Evolutionary conservation across 1,284 basidiomycete species (phyloP).

Genomic region (Sphaerobolus stellatus): DNA sequence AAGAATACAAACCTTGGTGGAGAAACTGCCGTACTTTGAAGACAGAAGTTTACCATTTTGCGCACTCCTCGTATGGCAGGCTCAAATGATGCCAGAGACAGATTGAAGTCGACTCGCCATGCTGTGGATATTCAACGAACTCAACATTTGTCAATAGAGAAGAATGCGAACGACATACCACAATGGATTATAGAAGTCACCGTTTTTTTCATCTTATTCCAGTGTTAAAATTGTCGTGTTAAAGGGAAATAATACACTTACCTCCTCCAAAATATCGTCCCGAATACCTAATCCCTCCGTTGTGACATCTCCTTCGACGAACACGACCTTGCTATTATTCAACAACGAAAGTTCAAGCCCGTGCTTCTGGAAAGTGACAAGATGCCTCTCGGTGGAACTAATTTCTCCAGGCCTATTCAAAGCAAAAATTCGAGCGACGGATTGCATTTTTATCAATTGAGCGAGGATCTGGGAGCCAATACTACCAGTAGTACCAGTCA

Average conservation of each 20-base stretch:
- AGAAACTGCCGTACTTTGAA: constrained; percentile 9
- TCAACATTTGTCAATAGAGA: not conserved
- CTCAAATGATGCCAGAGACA: constrained; percentile 35
- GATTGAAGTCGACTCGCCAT: constrained; percentile 46
- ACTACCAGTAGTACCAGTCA: constrained; percentile 37
- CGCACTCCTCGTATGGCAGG: constrained; percentile 38
- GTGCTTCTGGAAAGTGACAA: constrained; percentile 29
- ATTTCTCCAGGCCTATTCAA: constrained; percentile 23
- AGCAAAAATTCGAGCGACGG: constrained; percentile 28
- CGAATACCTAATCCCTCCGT: constrained; percentile 3
- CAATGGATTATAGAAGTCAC: constrained; percentile 11
- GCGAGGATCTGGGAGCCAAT: constrained; percentile 32
- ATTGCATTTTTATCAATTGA: constrained; percentile 18
- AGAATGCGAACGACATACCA: not conserved
- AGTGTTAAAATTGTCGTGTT: not conserved
- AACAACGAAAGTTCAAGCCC: constrained; percentile 25
- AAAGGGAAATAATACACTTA: not conserved
- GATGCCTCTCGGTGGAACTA: constrained; percentile 22
- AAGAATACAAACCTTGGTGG: constrained; percentile 36
- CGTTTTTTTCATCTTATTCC: constrained; percentile 3
- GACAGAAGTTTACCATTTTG: constrained; percentile 25
- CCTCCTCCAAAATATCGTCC: constrained; percentile 3
- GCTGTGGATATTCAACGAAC: constrained; percentile 23
- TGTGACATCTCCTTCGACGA: constrained; percentile 22
- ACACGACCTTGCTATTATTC: constrained; percentile 22